phyloP scores from a whole-genome alignment of 768 basidiomycete genomes.

The Leucosporidium creatinivorum region DNA sequence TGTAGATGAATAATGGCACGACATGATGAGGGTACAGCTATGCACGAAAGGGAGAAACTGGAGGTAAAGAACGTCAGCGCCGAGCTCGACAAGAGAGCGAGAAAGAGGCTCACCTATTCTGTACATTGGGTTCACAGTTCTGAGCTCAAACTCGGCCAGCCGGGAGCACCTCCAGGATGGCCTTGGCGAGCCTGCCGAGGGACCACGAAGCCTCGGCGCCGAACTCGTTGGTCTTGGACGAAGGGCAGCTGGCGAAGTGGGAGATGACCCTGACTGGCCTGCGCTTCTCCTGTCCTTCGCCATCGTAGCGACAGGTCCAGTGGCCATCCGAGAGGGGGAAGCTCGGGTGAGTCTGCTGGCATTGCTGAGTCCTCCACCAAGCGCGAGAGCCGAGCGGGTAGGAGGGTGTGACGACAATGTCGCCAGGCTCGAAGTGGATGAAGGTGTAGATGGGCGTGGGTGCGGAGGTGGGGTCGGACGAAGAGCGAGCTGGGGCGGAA shows the following conservation, averaged over 20 bases:
- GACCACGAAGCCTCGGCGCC: not conserved
- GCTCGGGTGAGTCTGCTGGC: not conserved
- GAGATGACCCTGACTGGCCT: not conserved
- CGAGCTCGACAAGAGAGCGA: no score
- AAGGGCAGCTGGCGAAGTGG: slow-evolving; percentile 8
- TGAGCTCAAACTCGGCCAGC: not conserved
- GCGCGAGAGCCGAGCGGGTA: not conserved
- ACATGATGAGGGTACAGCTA: no score
- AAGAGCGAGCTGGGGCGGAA: not conserved
- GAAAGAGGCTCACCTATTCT: no score
- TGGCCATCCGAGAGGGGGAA: not conserved
- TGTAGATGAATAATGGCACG: no score
- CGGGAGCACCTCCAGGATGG: not conserved
- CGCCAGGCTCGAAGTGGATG: slow-evolving; percentile 15
- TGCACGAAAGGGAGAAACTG: no score
- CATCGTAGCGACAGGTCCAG: slow-evolving; percentile 8
- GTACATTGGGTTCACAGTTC: not conserved
- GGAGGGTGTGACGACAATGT: slow-evolving; percentile 7
- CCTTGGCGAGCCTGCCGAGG: slow-evolving; percentile 8
- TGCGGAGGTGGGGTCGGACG: no score
- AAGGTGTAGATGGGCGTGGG: not conserved
- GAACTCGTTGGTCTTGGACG: not conserved
- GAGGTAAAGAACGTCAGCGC: no score
- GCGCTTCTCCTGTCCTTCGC: not conserved
- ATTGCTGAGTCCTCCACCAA: slow-evolving; percentile 16